Evolutionary conservation across 202 grass and related monocot species (phyloP).

Genomic region (Musa balbisiana): DNA sequence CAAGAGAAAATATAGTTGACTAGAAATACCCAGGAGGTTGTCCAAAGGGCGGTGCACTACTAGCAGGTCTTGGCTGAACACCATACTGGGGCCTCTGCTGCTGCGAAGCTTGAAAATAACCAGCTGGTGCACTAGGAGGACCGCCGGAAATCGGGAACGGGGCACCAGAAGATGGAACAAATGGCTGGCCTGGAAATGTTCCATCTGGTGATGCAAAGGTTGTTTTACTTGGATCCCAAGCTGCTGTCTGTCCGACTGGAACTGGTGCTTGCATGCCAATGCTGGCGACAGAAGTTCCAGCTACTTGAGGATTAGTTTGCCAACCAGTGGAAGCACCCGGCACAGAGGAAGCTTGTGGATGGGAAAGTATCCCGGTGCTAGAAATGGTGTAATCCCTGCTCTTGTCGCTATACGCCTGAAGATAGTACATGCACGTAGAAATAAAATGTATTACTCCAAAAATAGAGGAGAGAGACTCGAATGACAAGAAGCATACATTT

Average conservation of each 20-base stretch:
- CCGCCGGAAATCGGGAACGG: slow-evolving; percentile 15
- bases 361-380: slow-evolving; percentile 36
- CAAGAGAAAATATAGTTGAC: neutral
- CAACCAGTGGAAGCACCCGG: slow-evolving; percentile 35
- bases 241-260: slow-evolving; percentile 28
- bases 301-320: slow-evolving; percentile 50
- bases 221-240: slow-evolving; percentile 47
- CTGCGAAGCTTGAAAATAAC: slow-evolving; percentile 31
- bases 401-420: slow-evolving; percentile 91
- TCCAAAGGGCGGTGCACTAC: slow-evolving; percentile 17
- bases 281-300: slow-evolving; percentile 17
- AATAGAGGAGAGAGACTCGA: too few relatives aligned
- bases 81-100: slow-evolving; percentile 41
- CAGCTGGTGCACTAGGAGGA: slow-evolving; percentile 16
- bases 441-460: too few relatives aligned
- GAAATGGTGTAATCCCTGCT: slow-evolving; percentile 94
- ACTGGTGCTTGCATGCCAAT: neutral
- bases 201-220: slow-evolving; percentile 22
- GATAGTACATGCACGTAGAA: neutral
- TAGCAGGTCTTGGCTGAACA: slow-evolving; percentile 39
- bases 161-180: neutral
- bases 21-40: slow-evolving; percentile 58
- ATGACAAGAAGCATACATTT: too few relatives aligned
- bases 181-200: slow-evolving; percentile 47
- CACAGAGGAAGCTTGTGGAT: slow-evolving; percentile 25